These are phyloP conservation scores for Zygoascus biomembranicola DNA, from an alignment of 805 yeast genomes.

Conservation along the genomic window DNA sequence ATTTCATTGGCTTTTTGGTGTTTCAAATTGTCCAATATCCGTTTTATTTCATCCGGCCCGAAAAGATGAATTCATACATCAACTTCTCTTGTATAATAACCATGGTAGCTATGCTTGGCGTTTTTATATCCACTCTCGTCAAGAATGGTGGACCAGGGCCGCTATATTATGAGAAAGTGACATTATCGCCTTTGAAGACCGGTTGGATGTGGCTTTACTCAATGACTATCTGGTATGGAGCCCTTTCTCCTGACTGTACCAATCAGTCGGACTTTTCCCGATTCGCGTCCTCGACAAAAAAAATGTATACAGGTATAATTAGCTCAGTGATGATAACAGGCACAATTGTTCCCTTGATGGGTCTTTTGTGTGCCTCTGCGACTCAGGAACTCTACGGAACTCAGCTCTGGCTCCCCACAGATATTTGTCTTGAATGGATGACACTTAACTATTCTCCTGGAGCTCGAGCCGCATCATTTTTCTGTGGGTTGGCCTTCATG, in stretches of 20 bases:
- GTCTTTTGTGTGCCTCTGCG: conserved; percentile 40
- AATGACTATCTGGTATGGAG: conserved; percentile 34
- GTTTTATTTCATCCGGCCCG: conserved; percentile 14
- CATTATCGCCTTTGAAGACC: not conserved
- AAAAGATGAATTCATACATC: conserved; percentile 28
- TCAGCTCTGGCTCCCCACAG: conserved; percentile 41
- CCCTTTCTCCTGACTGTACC: conserved; percentile 32
- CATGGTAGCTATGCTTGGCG: conserved; percentile 26
- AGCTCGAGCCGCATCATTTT: conserved; percentile 29
- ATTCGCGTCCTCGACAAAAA: conserved; percentile 33
- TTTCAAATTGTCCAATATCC: conserved; percentile 22
- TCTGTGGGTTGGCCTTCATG: conserved; percentile 33
- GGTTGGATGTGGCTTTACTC: conserved; percentile 20
- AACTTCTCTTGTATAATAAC: conserved; percentile 31
- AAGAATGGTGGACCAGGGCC: conserved; percentile 18
- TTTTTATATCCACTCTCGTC: conserved; percentile 21
- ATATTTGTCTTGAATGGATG: conserved; percentile 31
- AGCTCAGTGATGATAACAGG: conserved; percentile 35
- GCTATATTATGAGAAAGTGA: conserved; percentile 34
- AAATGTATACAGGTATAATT: conserved; percentile 33
- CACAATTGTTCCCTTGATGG: conserved; percentile 39
- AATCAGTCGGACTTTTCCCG: conserved; percentile 39
- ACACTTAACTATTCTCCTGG: conserved; percentile 26
- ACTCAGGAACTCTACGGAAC: conserved; percentile 34
- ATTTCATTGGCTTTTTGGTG: conserved; percentile 35